A percentile compares a stretch with the other conserved stretches of the same genome.
Evolutionary conservation across 345 rosid genomes (phyloP).

Genomic region (Syzygium aromaticum): DNA sequence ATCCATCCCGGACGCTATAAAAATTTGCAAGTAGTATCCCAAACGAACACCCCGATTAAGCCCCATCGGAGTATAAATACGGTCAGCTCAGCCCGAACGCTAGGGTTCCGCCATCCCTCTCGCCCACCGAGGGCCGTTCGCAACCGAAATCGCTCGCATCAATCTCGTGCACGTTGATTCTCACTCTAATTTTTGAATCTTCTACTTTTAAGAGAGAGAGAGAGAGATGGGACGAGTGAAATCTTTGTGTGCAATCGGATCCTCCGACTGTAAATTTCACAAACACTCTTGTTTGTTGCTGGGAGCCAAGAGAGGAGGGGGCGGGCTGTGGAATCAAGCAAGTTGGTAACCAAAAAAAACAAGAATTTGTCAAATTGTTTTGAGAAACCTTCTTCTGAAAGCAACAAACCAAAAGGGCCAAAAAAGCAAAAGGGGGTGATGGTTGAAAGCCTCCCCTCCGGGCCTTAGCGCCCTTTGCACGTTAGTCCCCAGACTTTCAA

Average conservation of each 20-base stretch:
- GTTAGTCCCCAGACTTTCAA: neutral
- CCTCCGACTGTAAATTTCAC: neutral
- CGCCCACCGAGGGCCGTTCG: fast-evolving
- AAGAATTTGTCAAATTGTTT: neutral
- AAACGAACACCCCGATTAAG: neutral
- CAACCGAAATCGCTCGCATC: fast-evolving
- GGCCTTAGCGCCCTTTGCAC: neutral
- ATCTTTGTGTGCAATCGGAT: neutral
- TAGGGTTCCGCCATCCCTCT: neutral
- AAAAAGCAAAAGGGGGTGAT: neutral
- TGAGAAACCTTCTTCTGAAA: neutral
- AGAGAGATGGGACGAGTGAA: neutral
- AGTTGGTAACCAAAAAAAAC: neutral
- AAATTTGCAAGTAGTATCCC: neutral
- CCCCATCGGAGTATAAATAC: neutral
- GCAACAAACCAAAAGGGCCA: neutral
- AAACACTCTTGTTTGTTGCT: neutral
- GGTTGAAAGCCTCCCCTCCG: neutral
- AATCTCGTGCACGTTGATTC: neutral
- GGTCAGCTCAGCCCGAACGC: fast-evolving
- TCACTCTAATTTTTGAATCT: neutral
- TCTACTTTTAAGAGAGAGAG: neutral
- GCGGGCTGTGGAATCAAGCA: neutral
- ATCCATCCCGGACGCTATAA: neutral
- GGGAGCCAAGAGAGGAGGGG: neutral